Conservation (phyloP, 129 eudicot genomes). For the Apium graveolens region DNA sequence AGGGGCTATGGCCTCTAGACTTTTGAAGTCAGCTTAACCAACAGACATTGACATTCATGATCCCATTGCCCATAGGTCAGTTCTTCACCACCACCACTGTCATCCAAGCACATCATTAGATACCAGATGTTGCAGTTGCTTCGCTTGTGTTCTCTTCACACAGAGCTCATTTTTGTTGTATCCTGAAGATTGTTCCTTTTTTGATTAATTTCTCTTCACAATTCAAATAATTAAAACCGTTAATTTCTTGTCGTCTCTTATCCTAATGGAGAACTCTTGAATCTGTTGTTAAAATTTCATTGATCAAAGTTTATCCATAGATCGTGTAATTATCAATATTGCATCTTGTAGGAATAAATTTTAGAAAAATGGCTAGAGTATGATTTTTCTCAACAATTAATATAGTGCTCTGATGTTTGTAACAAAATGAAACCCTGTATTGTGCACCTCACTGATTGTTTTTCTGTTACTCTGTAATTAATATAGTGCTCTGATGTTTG, state of each 20-base stretch:
- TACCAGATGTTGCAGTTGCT: not conserved
- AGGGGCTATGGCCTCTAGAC: not conserved
- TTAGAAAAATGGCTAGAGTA: not conserved
- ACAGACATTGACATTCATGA: not conserved
- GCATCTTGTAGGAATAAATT: not conserved
- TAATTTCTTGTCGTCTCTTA: not conserved
- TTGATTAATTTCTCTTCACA: not conserved
- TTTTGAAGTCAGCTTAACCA: not conserved
- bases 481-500: not conserved
- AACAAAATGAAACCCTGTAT: not conserved
- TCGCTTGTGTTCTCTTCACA: not conserved
- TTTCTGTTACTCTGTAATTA: not conserved
- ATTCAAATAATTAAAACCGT: not conserved
- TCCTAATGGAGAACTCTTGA: not conserved
- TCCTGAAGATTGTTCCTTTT: not conserved
- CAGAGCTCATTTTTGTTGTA: not conserved
- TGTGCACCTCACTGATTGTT: not conserved
- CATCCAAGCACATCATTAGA: not conserved
- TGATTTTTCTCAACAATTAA: not conserved
- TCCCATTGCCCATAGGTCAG: not conserved
- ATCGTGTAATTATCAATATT: not conserved
- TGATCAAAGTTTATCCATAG: not conserved
- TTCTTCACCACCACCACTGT: not conserved
- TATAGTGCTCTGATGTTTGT: not conserved
- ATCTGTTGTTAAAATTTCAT: not conserved